Percentiles rank a stretch among this genome's conserved stretches.
These are phyloP conservation scores for Boletus sp. DNA, from an alignment of 1,284 basidiomycete genomes.

Conservation along the genomic window DNA sequence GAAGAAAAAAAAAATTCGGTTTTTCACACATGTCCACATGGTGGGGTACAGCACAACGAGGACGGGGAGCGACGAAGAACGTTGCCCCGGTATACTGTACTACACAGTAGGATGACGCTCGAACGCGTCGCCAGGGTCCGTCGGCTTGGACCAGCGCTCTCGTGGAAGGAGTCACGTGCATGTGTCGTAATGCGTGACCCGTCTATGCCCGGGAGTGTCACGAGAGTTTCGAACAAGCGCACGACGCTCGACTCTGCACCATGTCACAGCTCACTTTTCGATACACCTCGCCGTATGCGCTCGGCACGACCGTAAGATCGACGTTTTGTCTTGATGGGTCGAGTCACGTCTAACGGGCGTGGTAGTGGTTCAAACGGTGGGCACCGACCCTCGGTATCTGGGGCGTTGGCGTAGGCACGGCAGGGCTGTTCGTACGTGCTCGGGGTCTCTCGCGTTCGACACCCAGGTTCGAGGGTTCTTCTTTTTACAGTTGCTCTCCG, in stretches of 20 bases:
- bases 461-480: constrained; percentile 7
- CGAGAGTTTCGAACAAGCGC: neutral
- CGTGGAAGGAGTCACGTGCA: neutral
- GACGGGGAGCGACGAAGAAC: neutral
- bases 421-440: constrained; percentile 63
- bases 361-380: constrained; percentile 61
- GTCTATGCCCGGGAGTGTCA: neutral
- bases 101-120: no score
- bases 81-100: no score
- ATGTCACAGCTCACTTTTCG: constrained; percentile 35
- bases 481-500: constrained; percentile 55
- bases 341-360: neutral
- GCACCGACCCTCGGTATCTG: constrained; percentile 61
- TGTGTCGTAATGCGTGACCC: neutral
- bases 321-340: neutral
- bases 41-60: neutral
- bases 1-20: neutral
- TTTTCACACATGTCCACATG: neutral
- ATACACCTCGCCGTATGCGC: constrained; percentile 23
- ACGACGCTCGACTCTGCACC: neutral
- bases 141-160: neutral
- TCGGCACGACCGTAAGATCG: constrained; percentile 30
- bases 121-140: neutral
- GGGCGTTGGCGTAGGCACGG: constrained; percentile 68
- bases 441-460: constrained; percentile 9